phyloP scores from a whole-genome alignment of 2,329 filamentous ascomycete species.

The Colletotrichum tamarilloi region DNA sequence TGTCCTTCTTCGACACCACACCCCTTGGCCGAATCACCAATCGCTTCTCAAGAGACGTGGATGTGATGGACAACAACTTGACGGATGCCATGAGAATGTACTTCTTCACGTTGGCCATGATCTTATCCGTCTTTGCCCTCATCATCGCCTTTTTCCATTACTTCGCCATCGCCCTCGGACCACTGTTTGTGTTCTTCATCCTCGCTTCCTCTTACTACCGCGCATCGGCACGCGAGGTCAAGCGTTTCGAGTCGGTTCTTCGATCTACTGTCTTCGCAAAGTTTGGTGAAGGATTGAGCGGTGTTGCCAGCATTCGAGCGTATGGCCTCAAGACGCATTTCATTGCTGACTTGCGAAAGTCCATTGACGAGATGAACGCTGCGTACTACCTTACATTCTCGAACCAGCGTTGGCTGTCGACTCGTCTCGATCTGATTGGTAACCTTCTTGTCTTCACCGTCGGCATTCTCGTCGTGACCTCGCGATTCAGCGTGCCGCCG shows the following conservation, averaged over 20 bases:
- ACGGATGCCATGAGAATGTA: slow-evolving; percentile 94
- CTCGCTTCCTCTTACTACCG: slow-evolving; percentile 90
- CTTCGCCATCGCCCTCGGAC: slow-evolving; percentile 73
- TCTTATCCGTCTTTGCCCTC: slow-evolving; percentile 84
- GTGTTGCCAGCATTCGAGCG: slow-evolving; percentile 86
- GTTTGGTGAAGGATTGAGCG: slow-evolving; percentile 89
- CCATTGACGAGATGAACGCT: slow-evolving; percentile 91
- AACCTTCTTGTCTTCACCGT: slow-evolving; percentile 87
- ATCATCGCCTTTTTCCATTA: slow-evolving; percentile 97
- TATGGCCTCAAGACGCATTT: slow-evolving; percentile 87
- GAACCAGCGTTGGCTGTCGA: slow-evolving; percentile 92
- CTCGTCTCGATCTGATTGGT: slow-evolving; percentile 86
- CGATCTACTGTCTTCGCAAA: slow-evolving; percentile 90
- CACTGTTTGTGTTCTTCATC: slow-evolving; percentile 80
- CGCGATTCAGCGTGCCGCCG: slow-evolving; percentile 85
- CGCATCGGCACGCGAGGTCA: slow-evolving; percentile 90
- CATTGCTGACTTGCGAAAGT: slow-evolving; percentile 71
- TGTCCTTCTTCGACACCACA: slow-evolving; percentile 97
- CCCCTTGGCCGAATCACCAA: slow-evolving; percentile 96
- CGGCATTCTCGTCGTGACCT: slow-evolving; percentile 91
- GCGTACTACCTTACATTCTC: slow-evolving; percentile 96
- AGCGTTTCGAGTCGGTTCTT: slow-evolving; percentile 91
- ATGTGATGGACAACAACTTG: slow-evolving; percentile 95
- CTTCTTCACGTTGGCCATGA: slow-evolving; percentile 84
- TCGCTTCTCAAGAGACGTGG: slow-evolving; percentile 93